Conservation (phyloP, 2,329 filamentous ascomycete genomes). For the Waltergamsia citrina region DNA sequence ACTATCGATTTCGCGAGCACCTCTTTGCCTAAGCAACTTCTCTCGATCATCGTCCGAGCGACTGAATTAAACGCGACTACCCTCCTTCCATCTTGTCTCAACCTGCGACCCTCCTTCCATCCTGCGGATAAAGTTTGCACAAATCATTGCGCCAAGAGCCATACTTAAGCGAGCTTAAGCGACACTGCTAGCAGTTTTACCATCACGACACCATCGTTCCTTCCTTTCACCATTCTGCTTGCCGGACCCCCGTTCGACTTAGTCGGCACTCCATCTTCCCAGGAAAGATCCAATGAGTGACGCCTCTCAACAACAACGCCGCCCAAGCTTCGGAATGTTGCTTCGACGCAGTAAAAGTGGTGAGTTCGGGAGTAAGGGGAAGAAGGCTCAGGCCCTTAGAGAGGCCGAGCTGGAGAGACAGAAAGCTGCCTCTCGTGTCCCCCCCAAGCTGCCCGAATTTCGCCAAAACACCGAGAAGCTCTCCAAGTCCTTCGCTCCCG, state of each 20-base stretch:
- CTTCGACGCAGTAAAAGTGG: constrained; percentile 60
- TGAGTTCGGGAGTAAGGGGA: constrained; percentile 51
- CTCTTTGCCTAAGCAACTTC: no score
- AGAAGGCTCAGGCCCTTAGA: constrained; percentile 46
- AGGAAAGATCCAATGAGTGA: constrained; percentile 1
- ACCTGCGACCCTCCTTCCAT: no score
- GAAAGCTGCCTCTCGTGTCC: constrained; percentile 34
- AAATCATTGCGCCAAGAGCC: no score
- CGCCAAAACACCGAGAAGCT: constrained; percentile 35
- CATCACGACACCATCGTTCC: neutral
- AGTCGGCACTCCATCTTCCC: neutral
- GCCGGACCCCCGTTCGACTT: neutral
- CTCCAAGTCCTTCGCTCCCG: constrained; percentile 36
- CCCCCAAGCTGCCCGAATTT: constrained; percentile 43
- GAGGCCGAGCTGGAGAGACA: constrained; percentile 42
- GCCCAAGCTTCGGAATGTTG: constrained; percentile 46
- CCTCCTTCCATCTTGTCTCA: no score
- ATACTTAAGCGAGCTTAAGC: no score
- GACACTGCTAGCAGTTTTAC: no score
- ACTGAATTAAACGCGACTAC: no score
- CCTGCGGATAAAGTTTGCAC: no score
- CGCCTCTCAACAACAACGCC: constrained; percentile 15
- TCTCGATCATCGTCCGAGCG: no score
- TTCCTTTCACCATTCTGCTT: neutral
- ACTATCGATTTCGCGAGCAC: no score